Base-by-base conservation (phyloP, 306 rosid genomes). In the Trichosanthes truncata region DNA sequence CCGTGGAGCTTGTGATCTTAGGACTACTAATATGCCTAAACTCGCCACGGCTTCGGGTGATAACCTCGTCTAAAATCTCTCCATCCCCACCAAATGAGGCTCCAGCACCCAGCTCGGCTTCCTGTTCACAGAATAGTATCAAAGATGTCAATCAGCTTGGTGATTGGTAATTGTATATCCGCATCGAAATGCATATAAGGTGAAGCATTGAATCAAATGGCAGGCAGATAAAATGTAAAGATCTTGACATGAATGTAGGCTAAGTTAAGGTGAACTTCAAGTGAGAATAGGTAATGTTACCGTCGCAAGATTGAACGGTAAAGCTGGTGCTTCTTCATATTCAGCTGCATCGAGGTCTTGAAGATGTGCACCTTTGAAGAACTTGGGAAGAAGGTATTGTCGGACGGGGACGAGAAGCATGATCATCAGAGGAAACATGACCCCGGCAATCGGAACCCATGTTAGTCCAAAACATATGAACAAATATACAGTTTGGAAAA, bases 281-380 rank as follows among this genome's bases (percentile, higher is more conserved):
- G 21, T 74, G 59, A 77, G 49, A 48, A 35, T 53, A 53, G 36
- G 52, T 14, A 29, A 35, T 10, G 41, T 40, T 95, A 95, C 99
- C 45, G 90, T 63, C 31, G 94, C 99, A 14, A 95, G 86, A 87
- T 80, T 89, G 81, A 78, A 88, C 9, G 98, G 90, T 83, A 95
- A 78, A 51, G 98, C 96, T 3, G 91, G 90, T 61, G 97, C 96
- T 81, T 96, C 99, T 80, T 96, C 99, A 51, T 89, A 96, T 4
- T 84, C 94, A 10, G 99, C 99, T 20, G 98, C 99, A 86, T 96
- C 99, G 81, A 96, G 83, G 83, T 96, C 99, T 80, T 96, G 99
- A 68, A 96, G 99, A 78, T 96, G 99, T 17, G 82, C 89, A 26
- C 97, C 96, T 88, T 96, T 96, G 86, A 91, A 96, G 82, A 96